Percentiles rank a stretch among this genome's conserved stretches.
Evolutionary conservation across 306 rosid species (phyloP).

Genomic region (Cucumis melo): DNA sequence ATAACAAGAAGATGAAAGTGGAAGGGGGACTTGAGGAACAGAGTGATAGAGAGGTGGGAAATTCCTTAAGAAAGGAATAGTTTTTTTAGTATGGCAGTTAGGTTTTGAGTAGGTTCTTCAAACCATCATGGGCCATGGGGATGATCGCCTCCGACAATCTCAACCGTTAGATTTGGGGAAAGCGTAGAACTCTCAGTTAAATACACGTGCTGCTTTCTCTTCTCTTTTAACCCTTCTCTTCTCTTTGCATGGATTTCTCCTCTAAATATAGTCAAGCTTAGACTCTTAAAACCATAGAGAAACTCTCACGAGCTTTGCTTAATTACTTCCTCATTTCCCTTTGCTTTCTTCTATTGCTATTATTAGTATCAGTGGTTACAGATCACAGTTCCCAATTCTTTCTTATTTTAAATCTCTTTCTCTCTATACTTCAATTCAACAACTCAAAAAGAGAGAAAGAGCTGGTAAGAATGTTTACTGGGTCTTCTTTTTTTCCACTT

Average conservation of each 20-base stretch:
- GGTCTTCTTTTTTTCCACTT: slow-evolving; percentile 14
- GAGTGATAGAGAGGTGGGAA: slow-evolving; percentile 8
- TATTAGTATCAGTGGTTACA: slow-evolving; percentile 32
- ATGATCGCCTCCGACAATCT: slow-evolving; percentile 23
- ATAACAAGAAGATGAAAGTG: slow-evolving; percentile 34
- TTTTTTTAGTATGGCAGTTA: slow-evolving; percentile 27
- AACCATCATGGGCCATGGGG: slow-evolving; percentile 12
- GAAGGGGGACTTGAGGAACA: not conserved
- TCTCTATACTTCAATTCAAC: not conserved
- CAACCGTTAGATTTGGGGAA: slow-evolving; percentile 37
- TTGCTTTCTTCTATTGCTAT: slow-evolving; percentile 29
- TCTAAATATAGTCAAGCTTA: slow-evolving; percentile 36
- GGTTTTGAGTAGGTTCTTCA: slow-evolving; percentile 27
- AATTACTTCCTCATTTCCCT: not conserved
- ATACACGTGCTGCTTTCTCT: slow-evolving; percentile 71
- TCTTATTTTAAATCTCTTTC: not conserved
- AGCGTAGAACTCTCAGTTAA: slow-evolving; percentile 57
- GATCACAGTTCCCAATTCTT: slow-evolving; percentile 5
- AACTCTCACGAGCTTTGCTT: slow-evolving; percentile 19
- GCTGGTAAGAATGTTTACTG: slow-evolving; percentile 14
- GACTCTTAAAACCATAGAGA: slow-evolving; percentile 14
- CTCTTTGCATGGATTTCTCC: slow-evolving; percentile 67
- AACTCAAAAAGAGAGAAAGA: slow-evolving; percentile 11
- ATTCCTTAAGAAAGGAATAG: slow-evolving; percentile 61
- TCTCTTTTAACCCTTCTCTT: slow-evolving; percentile 17